These are phyloP conservation scores for Lactifluus rugatus DNA, from an alignment of 768 basidiomycete species.

Conservation along the genomic window DNA sequence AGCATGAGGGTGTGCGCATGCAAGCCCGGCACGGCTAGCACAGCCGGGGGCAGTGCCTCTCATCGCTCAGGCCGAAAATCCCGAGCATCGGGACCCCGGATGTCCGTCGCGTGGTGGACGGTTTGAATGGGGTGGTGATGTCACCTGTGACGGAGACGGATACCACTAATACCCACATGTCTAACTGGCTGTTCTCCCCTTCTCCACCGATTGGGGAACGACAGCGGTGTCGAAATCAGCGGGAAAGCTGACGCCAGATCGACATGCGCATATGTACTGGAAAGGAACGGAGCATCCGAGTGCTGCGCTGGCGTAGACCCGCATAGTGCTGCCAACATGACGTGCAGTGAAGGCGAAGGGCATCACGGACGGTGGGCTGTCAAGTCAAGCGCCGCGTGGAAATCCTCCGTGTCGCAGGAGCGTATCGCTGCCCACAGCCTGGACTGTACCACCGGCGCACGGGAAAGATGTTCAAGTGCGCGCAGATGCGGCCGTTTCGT, in stretches of 20 bases:
- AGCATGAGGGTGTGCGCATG: constrained; percentile 48
- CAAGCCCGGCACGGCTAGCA: constrained; percentile 38
- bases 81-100: constrained; percentile 62
- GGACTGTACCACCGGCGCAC: constrained; percentile 36
- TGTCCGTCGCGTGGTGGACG: constrained; percentile 41
- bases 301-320: constrained; percentile 35
- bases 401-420: constrained; percentile 18
- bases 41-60: constrained; percentile 31
- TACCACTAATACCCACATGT: neutral
- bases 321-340: constrained; percentile 50
- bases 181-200: constrained; percentile 1
- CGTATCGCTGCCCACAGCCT: constrained; percentile 39
- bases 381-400: constrained; percentile 25
- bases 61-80: constrained; percentile 54
- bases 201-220: neutral
- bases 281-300: constrained; percentile 46
- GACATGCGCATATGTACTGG: constrained; percentile 15
- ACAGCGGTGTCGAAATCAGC: neutral
- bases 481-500: constrained; percentile 52
- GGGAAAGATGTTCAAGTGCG: constrained; percentile 51
- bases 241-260: constrained; percentile 3
- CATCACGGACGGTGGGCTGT: constrained; percentile 48
- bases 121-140: constrained; percentile 48
- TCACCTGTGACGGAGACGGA: constrained; percentile 33
- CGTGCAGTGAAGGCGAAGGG: constrained; percentile 46